These are phyloP conservation scores for Mortierella sp. DNA, from an alignment of 371 early-diverging fungal genomes.

Conservation along the genomic window DNA sequence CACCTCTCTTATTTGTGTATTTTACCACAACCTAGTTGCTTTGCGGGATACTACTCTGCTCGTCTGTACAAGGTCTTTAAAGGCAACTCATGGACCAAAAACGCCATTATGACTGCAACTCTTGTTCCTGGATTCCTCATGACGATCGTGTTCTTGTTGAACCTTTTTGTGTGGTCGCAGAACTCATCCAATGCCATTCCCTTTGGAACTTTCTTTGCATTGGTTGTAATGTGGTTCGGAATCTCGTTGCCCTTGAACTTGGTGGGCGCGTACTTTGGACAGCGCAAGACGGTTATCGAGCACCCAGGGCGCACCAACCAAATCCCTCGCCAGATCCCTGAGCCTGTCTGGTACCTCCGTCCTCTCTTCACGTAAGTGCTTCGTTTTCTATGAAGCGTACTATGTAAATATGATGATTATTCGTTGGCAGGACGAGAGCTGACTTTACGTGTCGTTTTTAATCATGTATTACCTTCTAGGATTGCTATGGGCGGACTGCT, in stretches of 20 bases:
- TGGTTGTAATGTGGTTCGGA: constrained; percentile 82
- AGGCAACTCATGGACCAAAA: constrained; percentile 81
- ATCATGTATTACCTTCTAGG: constrained; percentile 30
- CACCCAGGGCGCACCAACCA: constrained; percentile 94
- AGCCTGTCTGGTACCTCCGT: constrained; percentile 81
- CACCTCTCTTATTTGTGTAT: neutral
- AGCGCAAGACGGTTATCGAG: constrained; percentile 72
- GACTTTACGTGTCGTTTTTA: neutral
- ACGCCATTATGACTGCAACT: constrained; percentile 72
- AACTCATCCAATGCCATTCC: constrained; percentile 87
- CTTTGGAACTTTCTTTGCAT: constrained; percentile 83
- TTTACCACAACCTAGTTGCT: constrained; percentile 44
- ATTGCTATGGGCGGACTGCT: constrained; percentile 86
- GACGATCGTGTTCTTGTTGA: constrained; percentile 68
- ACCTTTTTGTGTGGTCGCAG: constrained; percentile 82
- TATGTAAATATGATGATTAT: too few species aligned
- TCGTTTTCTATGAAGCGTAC: too few species aligned
- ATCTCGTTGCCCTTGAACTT: constrained; percentile 82
- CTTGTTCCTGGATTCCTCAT: constrained; percentile 66
- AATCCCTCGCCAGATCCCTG: constrained; percentile 93
- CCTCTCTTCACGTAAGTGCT: constrained; percentile 59
- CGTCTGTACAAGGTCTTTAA: constrained; percentile 83
- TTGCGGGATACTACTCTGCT: constrained; percentile 84
- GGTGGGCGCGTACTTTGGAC: constrained; percentile 85
- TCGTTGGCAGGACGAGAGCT: neutral